Base-by-base conservation (phyloP, 257 asterid species). In the Gentiana dahurica region DNA sequence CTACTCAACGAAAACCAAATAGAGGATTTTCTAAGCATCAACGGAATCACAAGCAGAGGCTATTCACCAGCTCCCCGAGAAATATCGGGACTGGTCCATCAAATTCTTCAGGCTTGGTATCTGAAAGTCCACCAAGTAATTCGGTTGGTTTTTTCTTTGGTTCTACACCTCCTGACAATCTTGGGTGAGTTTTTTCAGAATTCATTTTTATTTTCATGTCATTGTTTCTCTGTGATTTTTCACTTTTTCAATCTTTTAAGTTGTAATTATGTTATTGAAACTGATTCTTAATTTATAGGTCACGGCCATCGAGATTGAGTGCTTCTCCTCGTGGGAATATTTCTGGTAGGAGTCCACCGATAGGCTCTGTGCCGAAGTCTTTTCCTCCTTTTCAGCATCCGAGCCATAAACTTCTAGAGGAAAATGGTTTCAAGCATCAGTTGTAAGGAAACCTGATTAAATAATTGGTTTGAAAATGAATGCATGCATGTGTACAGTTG, bases 341-440 rank as follows among this genome's bases (percentile, higher is more conserved):
- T 45, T 68, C 74, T 35, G 81, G 78, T 64, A 75, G 86, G 62
- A 87, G 94, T 75, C 83, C 96, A 34, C 95, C 92, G 6, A 86
- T 81, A 66, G 95, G 89, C 67, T 91, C 96, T 38, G 76, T 73
- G 71, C 92, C 94, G 38, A 87, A 83, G 71, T 64, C 96, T 41
- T 79, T 85, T 71, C 95, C 92, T 33, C 71, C 92, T 58, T 87
- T 83, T 75, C 97, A 81, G 71, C 98, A 91, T 68, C 94, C 92
- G 51, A 79, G 95, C 73, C 96, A 91, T 80, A 73, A 85, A 71
- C 97, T 87, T 65, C 75, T 87, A 4, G 85, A 83, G 69, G 97
- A 88, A 78, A 85, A 85, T 79, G 98, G 97, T 53, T 91, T 91
- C 83, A 80, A 78, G 65, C 98, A 87, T 62, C 98, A 85, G 73